phyloP scores from a whole-genome alignment of 768 basidiomycete species.

The Asterophora parasitica region DNA sequence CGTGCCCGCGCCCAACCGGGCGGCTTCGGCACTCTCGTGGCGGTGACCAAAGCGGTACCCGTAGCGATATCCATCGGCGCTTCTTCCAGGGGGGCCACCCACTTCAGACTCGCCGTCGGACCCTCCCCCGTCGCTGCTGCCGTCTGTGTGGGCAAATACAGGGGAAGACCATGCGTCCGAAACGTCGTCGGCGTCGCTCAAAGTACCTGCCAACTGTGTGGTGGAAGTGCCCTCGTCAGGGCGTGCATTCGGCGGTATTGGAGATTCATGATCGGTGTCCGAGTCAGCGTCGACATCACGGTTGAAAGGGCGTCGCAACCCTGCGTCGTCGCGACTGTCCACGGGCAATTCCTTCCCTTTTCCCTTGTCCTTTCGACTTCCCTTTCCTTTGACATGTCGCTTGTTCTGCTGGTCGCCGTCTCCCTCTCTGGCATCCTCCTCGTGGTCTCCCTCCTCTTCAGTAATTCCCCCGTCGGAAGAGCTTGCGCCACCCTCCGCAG shows the following conservation, averaged over 20 bases:
- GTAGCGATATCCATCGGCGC: constrained; percentile 9
- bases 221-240: no score
- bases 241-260: no score
- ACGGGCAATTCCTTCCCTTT: background rate
- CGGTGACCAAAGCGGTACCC: constrained; percentile 26
- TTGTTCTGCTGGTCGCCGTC: background rate
- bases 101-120: constrained; percentile 9
- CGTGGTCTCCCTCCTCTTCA: background rate
- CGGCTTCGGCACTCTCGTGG: background rate
- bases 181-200: background rate
- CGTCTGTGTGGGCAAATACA: constrained; percentile 33
- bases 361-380: background rate
- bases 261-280: constrained; percentile 2
- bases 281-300: constrained; percentile 5
- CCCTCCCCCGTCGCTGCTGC: constrained; percentile 5
- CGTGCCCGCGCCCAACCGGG: constrained; percentile 12
- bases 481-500: background rate
- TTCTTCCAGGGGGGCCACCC: constrained; percentile 2
- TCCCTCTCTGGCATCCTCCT: background rate
- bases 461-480: background rate
- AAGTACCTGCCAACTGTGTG: background rate
- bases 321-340: no score
- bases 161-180: constrained; percentile 34
- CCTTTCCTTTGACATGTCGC: background rate
- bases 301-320: no score